Evolutionary conservation across 75 land plant species (phyloP), one percentile per base, ranked within the genome.

Genomic region (Selaginella moellendorffii): DNA sequence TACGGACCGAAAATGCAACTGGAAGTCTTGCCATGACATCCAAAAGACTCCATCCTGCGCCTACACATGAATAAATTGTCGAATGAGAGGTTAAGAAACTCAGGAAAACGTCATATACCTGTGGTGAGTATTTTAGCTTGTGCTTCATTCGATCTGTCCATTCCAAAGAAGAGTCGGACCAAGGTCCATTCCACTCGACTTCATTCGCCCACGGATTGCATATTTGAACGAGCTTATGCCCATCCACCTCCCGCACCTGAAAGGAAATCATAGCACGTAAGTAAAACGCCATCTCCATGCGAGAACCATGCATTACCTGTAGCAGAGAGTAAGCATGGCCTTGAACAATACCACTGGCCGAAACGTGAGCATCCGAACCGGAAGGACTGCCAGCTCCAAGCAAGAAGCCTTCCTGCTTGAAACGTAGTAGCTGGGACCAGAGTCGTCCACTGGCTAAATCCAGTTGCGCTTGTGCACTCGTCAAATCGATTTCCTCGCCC

Each of bases 1-100:
- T 62, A 95, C 81, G 9, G 97, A 90, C n/a, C 99, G 71, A 54
- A 95, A 95, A 54, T 95, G 97, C 36, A 95, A 80, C 73, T 95
- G 99, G 59, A 95, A 95, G 31, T 95, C 99, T 80, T 95, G 86
- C 99, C 99, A 95, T 2, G 99, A 95, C 99, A 95, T 95, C 99
- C 99, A 95, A 70, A 95, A 95, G 71, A 95, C 88, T 31, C 99
- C 99, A 72, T 90, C 97, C 56, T 85, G 85, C 67, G 99, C 82
- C 99, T 95, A 80, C 27, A 61, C 60, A 66, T 62, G 0, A 63
- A 65, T 2, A 65, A 0, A 36, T n/a, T n/a, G n/a, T n/a, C n/a
- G n/a, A n/a, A n/a, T n/a, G n/a, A n/a, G n/a, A 36, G 46, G 14
- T 5, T 5, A 36, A 36, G 14, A 36, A 36, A 36, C 14, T 36